These are phyloP conservation scores for Nothophaeocryptopus gaeumannii DNA, from an alignment of 2,329 filamentous ascomycete species.

Conservation along the genomic window DNA sequence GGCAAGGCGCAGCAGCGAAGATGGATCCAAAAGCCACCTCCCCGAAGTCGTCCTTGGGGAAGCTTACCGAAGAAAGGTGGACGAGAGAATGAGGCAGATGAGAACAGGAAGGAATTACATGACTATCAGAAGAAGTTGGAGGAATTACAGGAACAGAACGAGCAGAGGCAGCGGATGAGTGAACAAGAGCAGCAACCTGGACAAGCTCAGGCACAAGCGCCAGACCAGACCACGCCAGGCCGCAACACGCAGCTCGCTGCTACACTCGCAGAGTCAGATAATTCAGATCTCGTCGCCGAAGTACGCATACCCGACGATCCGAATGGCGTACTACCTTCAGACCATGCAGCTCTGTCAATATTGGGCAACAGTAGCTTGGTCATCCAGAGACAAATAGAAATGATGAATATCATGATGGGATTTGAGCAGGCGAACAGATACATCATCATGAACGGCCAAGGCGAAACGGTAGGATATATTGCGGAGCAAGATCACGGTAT, in stretches of 20 bases:
- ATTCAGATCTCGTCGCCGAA: slow-evolving; percentile 53
- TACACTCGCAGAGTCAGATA: slow-evolving; percentile 46
- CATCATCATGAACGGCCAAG: slow-evolving; percentile 62
- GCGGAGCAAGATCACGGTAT: slow-evolving; percentile 62
- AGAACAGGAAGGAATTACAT: neutral
- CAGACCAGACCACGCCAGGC: slow-evolving; percentile 28
- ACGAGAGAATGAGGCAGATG: slow-evolving; percentile 1
- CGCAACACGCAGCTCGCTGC: slow-evolving; percentile 42
- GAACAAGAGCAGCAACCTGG: neutral
- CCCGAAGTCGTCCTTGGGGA: slow-evolving; percentile 20
- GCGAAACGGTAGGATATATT: slow-evolving; percentile 63
- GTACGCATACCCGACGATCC: slow-evolving; percentile 62
- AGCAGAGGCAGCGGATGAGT: neutral
- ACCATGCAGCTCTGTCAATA: slow-evolving; percentile 57
- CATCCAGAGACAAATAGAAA: slow-evolving; percentile 61
- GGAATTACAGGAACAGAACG: neutral
- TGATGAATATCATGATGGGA: slow-evolving; percentile 64
- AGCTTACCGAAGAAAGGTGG: slow-evolving; percentile 6
- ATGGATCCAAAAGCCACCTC: slow-evolving; percentile 22
- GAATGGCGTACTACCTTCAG: slow-evolving; percentile 55
- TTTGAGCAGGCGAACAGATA: slow-evolving; percentile 67
- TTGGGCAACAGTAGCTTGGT: slow-evolving; percentile 61
- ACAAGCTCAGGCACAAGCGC: slow-evolving; percentile 8
- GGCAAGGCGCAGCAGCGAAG: slow-evolving; percentile 16
- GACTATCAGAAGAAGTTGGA: no score